These are phyloP conservation scores for Picea mariana DNA, from an alignment of 83 land plant genomes.

Conservation along the genomic window DNA sequence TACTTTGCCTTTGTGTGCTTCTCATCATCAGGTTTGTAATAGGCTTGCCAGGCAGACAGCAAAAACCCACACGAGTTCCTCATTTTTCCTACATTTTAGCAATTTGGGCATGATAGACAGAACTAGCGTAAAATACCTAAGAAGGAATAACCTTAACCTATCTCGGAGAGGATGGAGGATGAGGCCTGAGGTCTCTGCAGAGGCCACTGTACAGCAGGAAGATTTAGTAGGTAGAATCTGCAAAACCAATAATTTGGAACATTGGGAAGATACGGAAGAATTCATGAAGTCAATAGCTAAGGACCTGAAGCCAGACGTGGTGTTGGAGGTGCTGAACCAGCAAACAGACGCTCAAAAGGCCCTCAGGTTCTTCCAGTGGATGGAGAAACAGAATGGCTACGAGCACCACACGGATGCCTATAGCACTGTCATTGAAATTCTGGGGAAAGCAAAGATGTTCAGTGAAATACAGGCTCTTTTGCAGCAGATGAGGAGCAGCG, in stretches of 20 bases:
- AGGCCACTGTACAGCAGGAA: no score
- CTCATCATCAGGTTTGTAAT: no score
- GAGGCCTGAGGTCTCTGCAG: no score
- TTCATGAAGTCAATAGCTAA: neutral
- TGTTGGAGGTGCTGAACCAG: neutral
- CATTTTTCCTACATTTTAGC: no score
- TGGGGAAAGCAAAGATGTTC: neutral
- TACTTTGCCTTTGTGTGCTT: no score
- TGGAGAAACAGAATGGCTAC: constrained; percentile 4
- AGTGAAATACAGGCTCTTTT: neutral
- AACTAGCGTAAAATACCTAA: no score
- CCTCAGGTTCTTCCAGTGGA: neutral
- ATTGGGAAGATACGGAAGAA: neutral
- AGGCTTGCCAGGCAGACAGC: no score
- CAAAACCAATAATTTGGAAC: neutral
- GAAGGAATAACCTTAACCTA: no score
- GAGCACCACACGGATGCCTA: neutral
- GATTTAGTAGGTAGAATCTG: no score
- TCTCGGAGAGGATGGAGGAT: no score
- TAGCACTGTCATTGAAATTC: neutral
- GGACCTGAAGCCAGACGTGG: neutral
- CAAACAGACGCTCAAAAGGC: neutral
- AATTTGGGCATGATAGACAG: no score
- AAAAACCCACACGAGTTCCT: no score
- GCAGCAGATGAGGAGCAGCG: neutral